Percentiles rank a stretch among this genome's conserved stretches.
Conservation (phyloP, 2,329 filamentous ascomycete genomes). For the Chaetomiaceae sp. region DNA sequence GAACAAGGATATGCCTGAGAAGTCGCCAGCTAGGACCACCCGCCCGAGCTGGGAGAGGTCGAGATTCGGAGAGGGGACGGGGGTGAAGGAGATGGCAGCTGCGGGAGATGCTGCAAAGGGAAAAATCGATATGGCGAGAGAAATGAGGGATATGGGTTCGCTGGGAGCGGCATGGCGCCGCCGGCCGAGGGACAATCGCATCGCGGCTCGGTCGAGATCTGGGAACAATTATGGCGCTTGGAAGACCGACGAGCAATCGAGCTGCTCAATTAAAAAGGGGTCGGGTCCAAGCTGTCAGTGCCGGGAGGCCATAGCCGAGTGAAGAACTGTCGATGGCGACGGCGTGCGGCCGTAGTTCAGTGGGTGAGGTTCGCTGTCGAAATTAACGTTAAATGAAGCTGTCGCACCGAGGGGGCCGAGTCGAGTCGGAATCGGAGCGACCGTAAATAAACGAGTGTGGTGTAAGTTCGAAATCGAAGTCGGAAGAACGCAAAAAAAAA, state of each 20-base stretch:
- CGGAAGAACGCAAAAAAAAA: too few relatives aligned
- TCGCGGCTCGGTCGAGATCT: slow-evolving; percentile 30
- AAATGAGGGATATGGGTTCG: slow-evolving; percentile 24
- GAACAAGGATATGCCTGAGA: slow-evolving; percentile 86
- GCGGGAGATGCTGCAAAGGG: slow-evolving; percentile 34
- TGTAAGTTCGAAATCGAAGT: too few relatives aligned
- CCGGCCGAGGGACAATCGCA: slow-evolving; percentile 46
- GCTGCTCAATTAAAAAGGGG: slow-evolving; percentile 20
- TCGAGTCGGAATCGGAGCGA: background rate
- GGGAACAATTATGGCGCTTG: slow-evolving; percentile 8
- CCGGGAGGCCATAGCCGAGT: slow-evolving; percentile 21
- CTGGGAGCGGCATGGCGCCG: slow-evolving; percentile 40
- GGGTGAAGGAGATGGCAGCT: slow-evolving; percentile 52
- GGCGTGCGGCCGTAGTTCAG: slow-evolving; percentile 5
- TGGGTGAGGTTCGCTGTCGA: background rate
- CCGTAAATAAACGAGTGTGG: slow-evolving; percentile 13
- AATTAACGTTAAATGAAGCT: slow-evolving; percentile 15
- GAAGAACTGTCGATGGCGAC: slow-evolving; percentile 4
- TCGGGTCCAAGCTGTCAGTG: slow-evolving; percentile 19
- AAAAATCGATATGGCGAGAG: slow-evolving; percentile 37
- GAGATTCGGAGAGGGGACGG: slow-evolving; percentile 65
- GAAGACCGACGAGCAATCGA: slow-evolving; percentile 15
- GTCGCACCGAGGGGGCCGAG: too few relatives aligned
- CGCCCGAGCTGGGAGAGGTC: slow-evolving; percentile 74
- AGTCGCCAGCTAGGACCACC: slow-evolving; percentile 83